phyloP scores from a whole-genome alignment of 2,329 filamentous ascomycete species.

The Chrysoporthe puriensis region DNA sequence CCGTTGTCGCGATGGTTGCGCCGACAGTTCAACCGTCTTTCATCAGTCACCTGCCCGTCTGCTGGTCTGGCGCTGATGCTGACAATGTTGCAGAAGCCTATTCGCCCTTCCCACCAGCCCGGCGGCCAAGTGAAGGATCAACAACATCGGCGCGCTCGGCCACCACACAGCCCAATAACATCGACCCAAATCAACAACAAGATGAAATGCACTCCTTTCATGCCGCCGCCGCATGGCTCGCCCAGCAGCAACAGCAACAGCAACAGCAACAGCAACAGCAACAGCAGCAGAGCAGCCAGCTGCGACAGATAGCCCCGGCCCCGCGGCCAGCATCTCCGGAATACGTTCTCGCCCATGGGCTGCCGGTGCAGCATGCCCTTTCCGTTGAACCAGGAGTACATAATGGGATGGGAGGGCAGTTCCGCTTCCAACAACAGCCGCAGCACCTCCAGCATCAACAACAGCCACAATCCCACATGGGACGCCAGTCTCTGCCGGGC shows the following conservation, averaged over 20 bases:
- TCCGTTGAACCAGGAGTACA: slow-evolving; percentile 55
- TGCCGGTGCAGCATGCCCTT: slow-evolving; percentile 51
- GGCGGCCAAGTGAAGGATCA: slow-evolving; percentile 28
- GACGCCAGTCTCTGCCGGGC: slow-evolving; percentile 56
- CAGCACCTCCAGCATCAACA: slow-evolving; percentile 27
- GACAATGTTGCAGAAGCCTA: slow-evolving; percentile 27
- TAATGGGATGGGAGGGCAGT: slow-evolving; percentile 42
- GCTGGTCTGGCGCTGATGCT: neutral
- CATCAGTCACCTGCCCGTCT: neutral
- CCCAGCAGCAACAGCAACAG: slow-evolving; percentile 26
- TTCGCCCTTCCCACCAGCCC: slow-evolving; percentile 25
- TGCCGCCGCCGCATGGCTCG: slow-evolving; percentile 52
- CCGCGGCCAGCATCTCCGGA: slow-evolving; percentile 57
- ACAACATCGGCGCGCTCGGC: slow-evolving; percentile 61
- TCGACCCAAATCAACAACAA: slow-evolving; percentile 54
- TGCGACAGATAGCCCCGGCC: slow-evolving; percentile 47
- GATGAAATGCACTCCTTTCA: slow-evolving; percentile 49
- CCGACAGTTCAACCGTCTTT: neutral
- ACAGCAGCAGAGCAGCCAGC: slow-evolving; percentile 42
- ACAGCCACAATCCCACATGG: slow-evolving; percentile 40
- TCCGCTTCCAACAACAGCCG: slow-evolving; percentile 45
- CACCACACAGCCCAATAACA: slow-evolving; percentile 51
- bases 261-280: slow-evolving; percentile 36
- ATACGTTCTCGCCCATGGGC: slow-evolving; percentile 57
- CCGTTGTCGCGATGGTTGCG: neutral